Conservation (phyloP, 106 monocot genomes). For the Phalaenopsis equestris region DNA sequence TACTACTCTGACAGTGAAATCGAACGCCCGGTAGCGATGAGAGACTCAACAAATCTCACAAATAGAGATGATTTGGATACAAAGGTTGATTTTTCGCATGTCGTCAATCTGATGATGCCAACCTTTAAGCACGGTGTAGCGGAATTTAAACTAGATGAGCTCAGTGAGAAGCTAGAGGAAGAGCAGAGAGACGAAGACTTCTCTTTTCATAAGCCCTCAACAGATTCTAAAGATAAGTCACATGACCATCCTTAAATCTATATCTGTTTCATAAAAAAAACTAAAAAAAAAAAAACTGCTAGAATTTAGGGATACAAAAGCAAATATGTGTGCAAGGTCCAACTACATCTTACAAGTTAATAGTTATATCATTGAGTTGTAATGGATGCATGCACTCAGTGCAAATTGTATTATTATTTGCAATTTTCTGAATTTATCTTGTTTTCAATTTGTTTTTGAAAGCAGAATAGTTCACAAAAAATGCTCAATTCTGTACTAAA, state of each 20-base stretch:
- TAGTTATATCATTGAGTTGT: no score
- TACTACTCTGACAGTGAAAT: conserved; percentile 21
- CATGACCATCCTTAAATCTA: background rate
- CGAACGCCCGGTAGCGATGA: conserved; percentile 6
- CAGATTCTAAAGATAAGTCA: conserved; percentile 2
- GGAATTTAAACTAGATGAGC: conserved; percentile 6
- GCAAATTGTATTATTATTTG: no score
- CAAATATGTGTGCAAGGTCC: no score
- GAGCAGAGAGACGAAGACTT: conserved; percentile 11
- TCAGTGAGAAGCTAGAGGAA: background rate
- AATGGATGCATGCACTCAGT: no score
- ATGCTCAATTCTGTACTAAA: no score
- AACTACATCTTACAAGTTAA: no score
- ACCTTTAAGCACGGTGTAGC: conserved; percentile 10
- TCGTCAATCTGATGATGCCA: conserved; percentile 14
- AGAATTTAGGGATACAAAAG: no score
- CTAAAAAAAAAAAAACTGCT: no score
- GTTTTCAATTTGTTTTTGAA: no score
- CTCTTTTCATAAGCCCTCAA: background rate
- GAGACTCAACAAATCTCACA: background rate
- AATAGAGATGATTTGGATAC: background rate
- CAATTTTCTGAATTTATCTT: no score
- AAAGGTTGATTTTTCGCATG: background rate
- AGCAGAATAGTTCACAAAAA: no score
- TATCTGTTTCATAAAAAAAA: background rate